phyloP scores from a whole-genome alignment of 1,284 basidiomycete species.

The Ustilago loliicola region DNA sequence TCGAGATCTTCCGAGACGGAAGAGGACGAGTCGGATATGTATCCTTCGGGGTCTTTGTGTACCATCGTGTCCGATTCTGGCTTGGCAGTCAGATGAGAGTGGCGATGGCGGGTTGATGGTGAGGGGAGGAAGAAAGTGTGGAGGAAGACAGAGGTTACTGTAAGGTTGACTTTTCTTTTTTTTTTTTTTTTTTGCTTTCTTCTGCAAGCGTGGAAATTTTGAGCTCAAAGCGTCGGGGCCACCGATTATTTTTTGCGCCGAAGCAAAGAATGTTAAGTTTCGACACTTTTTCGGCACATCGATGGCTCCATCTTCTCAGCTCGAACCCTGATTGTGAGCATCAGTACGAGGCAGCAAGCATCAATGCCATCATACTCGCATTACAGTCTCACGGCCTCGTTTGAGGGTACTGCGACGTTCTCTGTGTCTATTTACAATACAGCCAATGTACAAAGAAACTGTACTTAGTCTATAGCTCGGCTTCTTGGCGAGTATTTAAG shows the following conservation, averaged over 20 bases:
- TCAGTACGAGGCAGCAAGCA: too few species aligned
- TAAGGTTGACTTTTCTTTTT: slow-evolving; percentile 11
- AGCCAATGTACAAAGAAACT: neutral
- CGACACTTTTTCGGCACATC: neutral
- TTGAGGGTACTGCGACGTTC: too few species aligned
- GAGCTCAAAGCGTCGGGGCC: neutral
- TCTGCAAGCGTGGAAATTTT: slow-evolving; percentile 5
- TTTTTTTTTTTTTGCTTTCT: slow-evolving; percentile 9
- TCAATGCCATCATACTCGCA: too few species aligned
- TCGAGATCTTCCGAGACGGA: slow-evolving; percentile 40
- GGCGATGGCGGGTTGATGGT: neutral
- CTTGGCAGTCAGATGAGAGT: neutral
- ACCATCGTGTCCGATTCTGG: too few species aligned
- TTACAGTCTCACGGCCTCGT: too few species aligned
- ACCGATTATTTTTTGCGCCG: neutral
- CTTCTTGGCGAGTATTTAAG: slow-evolving; percentile 15
- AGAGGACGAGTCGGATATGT: slow-evolving; percentile 27
- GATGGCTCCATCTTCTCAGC: too few species aligned
- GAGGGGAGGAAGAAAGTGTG: slow-evolving; percentile 7
- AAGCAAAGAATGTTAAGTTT: neutral
- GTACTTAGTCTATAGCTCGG: neutral
- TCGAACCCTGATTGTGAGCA: too few species aligned
- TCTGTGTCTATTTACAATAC: neutral
- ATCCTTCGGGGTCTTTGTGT: slow-evolving; percentile 43
- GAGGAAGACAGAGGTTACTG: neutral